A percentile compares a stretch with the other conserved stretches of the same genome.
phyloP scores from a whole-genome alignment of 441 rosid genomes.

The Manihot esculenta region DNA sequence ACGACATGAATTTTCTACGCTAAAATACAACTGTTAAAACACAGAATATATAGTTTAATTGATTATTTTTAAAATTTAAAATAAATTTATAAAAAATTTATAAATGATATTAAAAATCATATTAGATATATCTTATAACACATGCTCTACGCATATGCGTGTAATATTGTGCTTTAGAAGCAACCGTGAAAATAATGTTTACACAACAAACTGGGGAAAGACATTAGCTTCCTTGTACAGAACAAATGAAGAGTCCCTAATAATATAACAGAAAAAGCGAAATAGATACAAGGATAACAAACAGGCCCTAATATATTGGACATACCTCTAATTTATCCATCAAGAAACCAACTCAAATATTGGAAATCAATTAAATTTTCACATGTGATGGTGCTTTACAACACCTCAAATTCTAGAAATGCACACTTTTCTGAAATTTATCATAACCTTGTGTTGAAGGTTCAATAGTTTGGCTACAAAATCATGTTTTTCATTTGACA shows the following conservation, averaged over 20 bases:
- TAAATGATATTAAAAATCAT: too few relatives aligned
- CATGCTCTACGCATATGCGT: background rate
- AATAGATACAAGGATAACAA: too few relatives aligned
- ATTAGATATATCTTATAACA: too few relatives aligned
- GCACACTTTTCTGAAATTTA: background rate
- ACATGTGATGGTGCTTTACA: background rate
- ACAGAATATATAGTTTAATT: too few relatives aligned
- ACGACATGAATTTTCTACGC: too few relatives aligned
- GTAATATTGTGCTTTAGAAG: background rate
- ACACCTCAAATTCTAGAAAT: background rate
- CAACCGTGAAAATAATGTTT: background rate
- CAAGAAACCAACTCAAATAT: background rate
- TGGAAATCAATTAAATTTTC: constrained; percentile 15
- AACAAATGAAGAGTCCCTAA: too few relatives aligned
- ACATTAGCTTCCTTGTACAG: too few relatives aligned
- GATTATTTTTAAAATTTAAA: too few relatives aligned
- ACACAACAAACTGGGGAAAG: too few relatives aligned
- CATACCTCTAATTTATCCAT: background rate
- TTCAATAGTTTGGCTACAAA: constrained; percentile 28
- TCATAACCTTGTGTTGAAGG: background rate
- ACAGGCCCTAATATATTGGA: background rate
- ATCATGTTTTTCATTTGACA: constrained; percentile 20
- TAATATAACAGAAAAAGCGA: too few relatives aligned
- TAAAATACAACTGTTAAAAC: too few relatives aligned
- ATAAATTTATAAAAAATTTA: too few relatives aligned